Evolutionary conservation across 1,284 basidiomycete species (phyloP).

Genomic region (Crepidotus sp.): DNA sequence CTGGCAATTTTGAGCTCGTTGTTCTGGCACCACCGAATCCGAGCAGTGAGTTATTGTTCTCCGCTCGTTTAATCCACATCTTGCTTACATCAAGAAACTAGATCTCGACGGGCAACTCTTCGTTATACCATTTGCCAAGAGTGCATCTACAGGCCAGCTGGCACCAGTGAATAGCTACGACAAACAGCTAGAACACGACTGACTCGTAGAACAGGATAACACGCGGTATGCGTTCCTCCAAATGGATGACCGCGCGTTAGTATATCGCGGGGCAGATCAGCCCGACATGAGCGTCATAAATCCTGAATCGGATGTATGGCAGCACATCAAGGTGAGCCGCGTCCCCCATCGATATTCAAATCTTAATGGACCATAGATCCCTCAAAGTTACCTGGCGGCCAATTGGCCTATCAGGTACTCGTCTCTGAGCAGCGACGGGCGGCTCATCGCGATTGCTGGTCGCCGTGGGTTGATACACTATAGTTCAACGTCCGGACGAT

Average conservation of each 20-base stretch:
- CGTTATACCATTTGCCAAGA: slow-evolving; percentile 88
- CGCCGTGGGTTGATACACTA: slow-evolving; percentile 89
- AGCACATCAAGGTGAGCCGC: slow-evolving; percentile 73
- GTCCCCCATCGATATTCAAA: background rate
- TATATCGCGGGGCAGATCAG: slow-evolving; percentile 97
- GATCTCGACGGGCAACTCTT: slow-evolving; percentile 68
- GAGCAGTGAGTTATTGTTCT: slow-evolving; percentile 30
- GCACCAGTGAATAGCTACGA: slow-evolving; percentile 56
- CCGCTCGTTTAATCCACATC: background rate
- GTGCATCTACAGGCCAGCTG: slow-evolving; percentile 86
- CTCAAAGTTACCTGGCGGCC: slow-evolving; percentile 76
- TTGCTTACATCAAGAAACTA: slow-evolving; percentile 21
- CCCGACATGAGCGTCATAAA: slow-evolving; percentile 98
- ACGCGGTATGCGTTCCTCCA: slow-evolving; percentile 92
- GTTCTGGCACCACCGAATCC: slow-evolving; percentile 47
- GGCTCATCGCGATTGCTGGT: slow-evolving; percentile 90
- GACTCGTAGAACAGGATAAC: slow-evolving; percentile 58
- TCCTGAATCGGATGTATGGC: slow-evolving; percentile 98
- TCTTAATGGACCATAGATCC: slow-evolving; percentile 47
- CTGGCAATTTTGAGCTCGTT: slow-evolving; percentile 83
- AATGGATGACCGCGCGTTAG: slow-evolving; percentile 87
- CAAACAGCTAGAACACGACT: background rate
- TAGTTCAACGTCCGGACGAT: slow-evolving; percentile 86
- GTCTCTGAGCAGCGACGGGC: slow-evolving; percentile 84
- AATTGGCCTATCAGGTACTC: slow-evolving; percentile 97